Evolutionary conservation across 768 basidiomycete genomes (phyloP).

Genomic region (Boletus pseudo-olivaceus): DNA sequence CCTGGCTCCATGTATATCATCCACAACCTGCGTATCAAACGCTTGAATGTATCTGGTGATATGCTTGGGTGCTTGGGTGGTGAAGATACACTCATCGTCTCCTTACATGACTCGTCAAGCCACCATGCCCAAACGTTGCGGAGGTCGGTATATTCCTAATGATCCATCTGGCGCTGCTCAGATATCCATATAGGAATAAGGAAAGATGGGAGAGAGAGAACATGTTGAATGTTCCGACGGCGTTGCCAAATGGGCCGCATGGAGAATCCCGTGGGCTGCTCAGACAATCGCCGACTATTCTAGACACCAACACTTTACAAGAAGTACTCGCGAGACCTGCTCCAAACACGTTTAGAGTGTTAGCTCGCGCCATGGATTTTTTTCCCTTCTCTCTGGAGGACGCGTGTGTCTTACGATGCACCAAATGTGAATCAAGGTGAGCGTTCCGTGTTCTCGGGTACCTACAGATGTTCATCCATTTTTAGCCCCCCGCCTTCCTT

Average conservation of each 20-base stretch:
- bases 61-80: constrained; percentile 31
- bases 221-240: constrained; percentile 2
- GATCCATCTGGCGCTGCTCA: neutral
- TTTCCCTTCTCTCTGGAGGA: constrained; percentile 49
- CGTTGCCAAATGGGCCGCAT: neutral
- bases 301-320: constrained; percentile 31
- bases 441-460: constrained; percentile 8
- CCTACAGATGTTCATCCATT: neutral
- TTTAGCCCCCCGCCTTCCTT: constrained; percentile 43
- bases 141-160: constrained; percentile 11
- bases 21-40: constrained; percentile 47
- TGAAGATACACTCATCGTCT: constrained; percentile 22
- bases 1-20: constrained; percentile 46
- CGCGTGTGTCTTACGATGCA: constrained; percentile 48
- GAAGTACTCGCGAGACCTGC: constrained; percentile 33
- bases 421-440: constrained; percentile 50
- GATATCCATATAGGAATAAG: constrained; percentile 29
- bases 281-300: neutral
- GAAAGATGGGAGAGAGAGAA: constrained; percentile 30
- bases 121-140: constrained; percentile 19
- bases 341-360: constrained; percentile 40
- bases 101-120: constrained; percentile 14
- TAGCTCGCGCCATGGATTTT: constrained; percentile 53
- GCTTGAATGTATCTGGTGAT: constrained; percentile 4
- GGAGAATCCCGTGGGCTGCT: constrained; percentile 2